Evolutionary conservation across 78 protist species (phyloP).

Genomic region (Parvularia atlantis): DNA sequence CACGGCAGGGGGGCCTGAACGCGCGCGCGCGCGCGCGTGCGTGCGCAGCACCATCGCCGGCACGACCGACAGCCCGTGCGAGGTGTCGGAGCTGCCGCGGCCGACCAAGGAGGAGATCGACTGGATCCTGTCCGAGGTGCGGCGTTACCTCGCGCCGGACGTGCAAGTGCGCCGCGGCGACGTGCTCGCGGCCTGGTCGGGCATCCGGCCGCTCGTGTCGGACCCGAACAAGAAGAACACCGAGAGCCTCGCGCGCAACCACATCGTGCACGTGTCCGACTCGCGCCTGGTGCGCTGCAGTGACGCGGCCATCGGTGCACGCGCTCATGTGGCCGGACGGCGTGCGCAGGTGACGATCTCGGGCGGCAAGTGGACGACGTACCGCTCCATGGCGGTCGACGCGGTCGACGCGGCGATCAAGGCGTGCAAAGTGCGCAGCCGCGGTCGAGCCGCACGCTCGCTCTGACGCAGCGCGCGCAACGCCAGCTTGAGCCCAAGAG

Average conservation of each 20-base stretch:
- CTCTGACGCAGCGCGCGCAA: not conserved
- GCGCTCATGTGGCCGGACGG: too few species aligned
- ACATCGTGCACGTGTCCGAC: conserved; percentile 42
- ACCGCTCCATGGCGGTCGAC: conserved; percentile 83
- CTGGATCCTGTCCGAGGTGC: conserved; percentile 7
- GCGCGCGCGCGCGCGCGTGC: too few species aligned
- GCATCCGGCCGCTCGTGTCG: conserved; percentile 71
- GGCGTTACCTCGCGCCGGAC: not conserved
- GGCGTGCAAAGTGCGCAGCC: too few species aligned
- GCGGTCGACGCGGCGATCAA: conserved; percentile 45
- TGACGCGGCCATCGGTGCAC: too few species aligned
- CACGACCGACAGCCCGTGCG: conserved; percentile 69
- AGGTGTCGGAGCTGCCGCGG: conserved; percentile 35
- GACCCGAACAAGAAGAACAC: conserved; percentile 32
- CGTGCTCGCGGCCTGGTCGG: conserved; percentile 56
- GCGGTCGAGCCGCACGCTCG: too few species aligned
- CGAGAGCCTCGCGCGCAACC: conserved; percentile 33
- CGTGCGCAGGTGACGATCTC: conserved; percentile 65
- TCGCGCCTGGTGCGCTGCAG: too few species aligned
- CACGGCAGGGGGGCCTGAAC: too few species aligned
- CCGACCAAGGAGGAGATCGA: conserved; percentile 26
- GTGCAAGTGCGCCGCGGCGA: conserved; percentile 27
- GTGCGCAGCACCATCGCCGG: conserved; percentile 53
- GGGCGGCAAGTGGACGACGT: conserved; percentile 97
- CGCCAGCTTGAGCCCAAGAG: not conserved